A percentile compares a stretch with the other conserved stretches of the same genome.
Evolutionary conservation across 78 protist species (phyloP).

Genomic region (Thecamonas trahens): DNA sequence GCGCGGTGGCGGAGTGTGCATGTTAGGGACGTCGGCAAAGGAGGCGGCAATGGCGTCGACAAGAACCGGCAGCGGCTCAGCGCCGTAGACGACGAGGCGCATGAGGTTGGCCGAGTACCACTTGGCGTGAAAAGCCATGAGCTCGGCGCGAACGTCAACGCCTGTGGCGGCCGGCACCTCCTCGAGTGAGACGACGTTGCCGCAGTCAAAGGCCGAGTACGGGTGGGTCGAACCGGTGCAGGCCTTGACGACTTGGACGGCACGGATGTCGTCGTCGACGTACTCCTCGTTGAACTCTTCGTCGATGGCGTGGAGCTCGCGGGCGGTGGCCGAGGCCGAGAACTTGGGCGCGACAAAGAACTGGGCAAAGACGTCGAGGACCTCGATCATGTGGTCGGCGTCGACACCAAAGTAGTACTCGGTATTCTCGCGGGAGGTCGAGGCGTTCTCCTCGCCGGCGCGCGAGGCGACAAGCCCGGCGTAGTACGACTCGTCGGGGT

Average conservation of each 20-base stretch:
- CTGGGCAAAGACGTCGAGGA: conserved; percentile 48
- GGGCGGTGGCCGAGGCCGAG: conserved; percentile 15
- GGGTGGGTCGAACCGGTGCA: conserved; percentile 34
- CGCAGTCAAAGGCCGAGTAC: conserved; percentile 36
- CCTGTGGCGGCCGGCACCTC: conserved; percentile 18
- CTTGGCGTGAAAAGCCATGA: conserved; percentile 23
- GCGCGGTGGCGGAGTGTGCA: not conserved
- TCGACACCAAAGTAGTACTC: conserved; percentile 28
- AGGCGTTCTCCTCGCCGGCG: conserved; percentile 67
- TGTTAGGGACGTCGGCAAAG: not conserved
- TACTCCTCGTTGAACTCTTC: conserved; percentile 42
- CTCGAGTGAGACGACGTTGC: conserved; percentile 27
- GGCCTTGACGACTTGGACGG: conserved; percentile 16
- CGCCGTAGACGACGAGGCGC: conserved; percentile 20
- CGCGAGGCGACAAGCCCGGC: conserved; percentile 17
- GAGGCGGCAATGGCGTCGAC: not conserved
- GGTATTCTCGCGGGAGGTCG: conserved; percentile 40
- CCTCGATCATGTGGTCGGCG: conserved; percentile 8
- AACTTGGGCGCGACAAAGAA: conserved; percentile 68
- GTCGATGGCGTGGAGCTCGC: conserved; percentile 54
- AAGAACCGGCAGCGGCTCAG: not conserved
- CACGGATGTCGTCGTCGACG: conserved; percentile 37
- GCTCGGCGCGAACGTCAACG: conserved; percentile 32
- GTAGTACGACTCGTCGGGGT: conserved; percentile 54
- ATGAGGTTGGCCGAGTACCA: conserved; percentile 40